Base-by-base conservation (phyloP, 2,329 filamentous ascomycete species). In the Rugonectria rugulosa region DNA sequence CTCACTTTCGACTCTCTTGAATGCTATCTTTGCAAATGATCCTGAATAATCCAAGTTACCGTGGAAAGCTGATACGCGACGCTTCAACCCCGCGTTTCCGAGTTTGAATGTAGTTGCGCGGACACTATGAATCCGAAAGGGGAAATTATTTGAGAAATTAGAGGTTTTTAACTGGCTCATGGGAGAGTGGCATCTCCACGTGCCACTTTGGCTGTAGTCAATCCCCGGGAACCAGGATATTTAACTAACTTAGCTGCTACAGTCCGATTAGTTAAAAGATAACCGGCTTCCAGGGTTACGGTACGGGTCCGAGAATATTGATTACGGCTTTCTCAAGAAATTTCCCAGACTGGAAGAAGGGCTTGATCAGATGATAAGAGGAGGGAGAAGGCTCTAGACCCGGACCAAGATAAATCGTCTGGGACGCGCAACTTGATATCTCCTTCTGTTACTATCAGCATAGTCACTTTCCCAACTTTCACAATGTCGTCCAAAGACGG, bases 401-500 rank as follows among this genome's bases (percentile, higher is more conserved):
- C 12, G 27, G 6, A 17, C n/a, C 29, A 20, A 43, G 9, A 51
- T 51, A 51, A 44, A 51, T 36, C 37, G 23, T 21, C 21, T 38
- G 19, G n/a, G n/a, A n/a, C n/a, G n/a, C n/a, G n/a, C n/a, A n/a
- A n/a, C n/a, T n/a, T n/a, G n/a, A n/a, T n/a, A n/a, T 29, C 15
- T 23, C 17, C 4, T 2, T 6, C 17, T 8, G 5, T 29, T 47
- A 12, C n/a, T 38, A 12, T 20, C 4, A 17, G 19, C 41, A 20
- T 15, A 7, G 14, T 4, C 6, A 4, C 10, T 9, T 14, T 21
- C 38, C 6, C 5, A 27, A 15, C 15, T 11, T 12, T 14, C 11
- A 29, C 6, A 8, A 71, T 71, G 69, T 54, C 69, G 23, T 70
- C 68, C 5, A 67, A 46, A 52, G 70, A 72, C 24, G 70, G 70